Percentiles rank a stretch among this genome's conserved stretches.
These are phyloP conservation scores for Priceomyces castillae DNA, from an alignment of 805 yeast species.

Conservation along the genomic window DNA sequence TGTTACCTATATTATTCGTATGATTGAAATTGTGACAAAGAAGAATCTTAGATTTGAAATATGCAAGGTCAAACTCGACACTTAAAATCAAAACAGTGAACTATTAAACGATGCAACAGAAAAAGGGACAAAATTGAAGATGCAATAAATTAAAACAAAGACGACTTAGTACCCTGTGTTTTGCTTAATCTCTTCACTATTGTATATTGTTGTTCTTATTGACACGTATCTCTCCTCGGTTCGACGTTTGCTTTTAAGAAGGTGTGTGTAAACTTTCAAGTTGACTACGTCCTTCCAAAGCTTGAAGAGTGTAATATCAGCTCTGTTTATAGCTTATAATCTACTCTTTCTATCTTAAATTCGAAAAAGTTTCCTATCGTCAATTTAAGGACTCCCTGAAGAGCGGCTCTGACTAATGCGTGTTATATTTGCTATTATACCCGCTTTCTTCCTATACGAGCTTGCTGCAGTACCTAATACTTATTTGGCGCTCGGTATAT, in stretches of 20 bases:
- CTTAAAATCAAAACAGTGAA: neutral
- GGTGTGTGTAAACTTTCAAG: neutral
- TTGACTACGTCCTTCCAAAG: neutral
- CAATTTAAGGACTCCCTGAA: slow-evolving; percentile 3
- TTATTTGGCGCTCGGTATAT: slow-evolving; percentile 1
- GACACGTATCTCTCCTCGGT: slow-evolving; percentile 1
- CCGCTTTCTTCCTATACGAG: slow-evolving; percentile 3
- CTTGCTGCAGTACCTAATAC: neutral
- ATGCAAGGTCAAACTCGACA: neutral
- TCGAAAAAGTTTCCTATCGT: slow-evolving; percentile 2
- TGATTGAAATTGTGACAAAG: neutral
- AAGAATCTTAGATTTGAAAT: neutral
- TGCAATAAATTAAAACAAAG: neutral
- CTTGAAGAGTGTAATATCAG: neutral
- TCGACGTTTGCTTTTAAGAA: neutral
- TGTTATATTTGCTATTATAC: slow-evolving; percentile 1
- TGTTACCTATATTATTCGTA: neutral
- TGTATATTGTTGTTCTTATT: neutral
- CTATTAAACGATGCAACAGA: neutral
- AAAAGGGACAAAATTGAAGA: neutral
- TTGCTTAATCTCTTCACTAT: neutral
- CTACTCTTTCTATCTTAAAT: slow-evolving; percentile 1
- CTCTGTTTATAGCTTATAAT: neutral
- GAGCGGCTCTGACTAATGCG: slow-evolving; percentile 6
- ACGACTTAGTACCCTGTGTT: neutral